Conservation (phyloP, 2,329 filamentous ascomycete genomes). For the Achaetomium macrosporum region DNA sequence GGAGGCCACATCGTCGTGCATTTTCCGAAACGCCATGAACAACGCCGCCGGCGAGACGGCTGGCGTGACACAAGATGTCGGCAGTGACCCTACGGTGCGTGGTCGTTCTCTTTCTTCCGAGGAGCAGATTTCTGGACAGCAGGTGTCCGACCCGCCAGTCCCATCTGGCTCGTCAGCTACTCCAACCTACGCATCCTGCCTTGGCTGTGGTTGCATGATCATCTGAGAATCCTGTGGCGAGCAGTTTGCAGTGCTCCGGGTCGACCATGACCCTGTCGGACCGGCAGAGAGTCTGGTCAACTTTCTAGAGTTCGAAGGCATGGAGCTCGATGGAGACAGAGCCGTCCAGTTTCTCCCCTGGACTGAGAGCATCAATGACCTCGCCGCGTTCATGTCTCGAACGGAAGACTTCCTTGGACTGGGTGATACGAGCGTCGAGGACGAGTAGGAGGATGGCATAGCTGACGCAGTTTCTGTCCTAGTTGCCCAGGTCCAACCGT, state of each 20-base stretch:
- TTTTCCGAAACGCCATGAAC: constrained; percentile 92
- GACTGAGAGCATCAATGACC: constrained; percentile 10
- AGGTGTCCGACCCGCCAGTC: neutral
- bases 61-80: constrained; percentile 95
- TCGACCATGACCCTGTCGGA: constrained; percentile 1
- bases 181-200: constrained; percentile 35
- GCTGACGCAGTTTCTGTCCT: constrained; percentile 40
- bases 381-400: constrained; percentile 25
- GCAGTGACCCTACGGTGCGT: constrained; percentile 98
- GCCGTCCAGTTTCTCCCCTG: constrained; percentile 13
- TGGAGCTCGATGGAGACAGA: constrained; percentile 12
- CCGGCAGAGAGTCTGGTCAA: neutral
- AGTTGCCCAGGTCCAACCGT: constrained; percentile 88
- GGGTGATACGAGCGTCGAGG: constrained; percentile 5
- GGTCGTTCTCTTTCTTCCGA: constrained; percentile 32
- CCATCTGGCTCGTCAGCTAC: neutral
- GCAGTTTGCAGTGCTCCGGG: constrained; percentile 17
- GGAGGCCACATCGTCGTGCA: constrained; percentile 78
- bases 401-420: constrained; percentile 23
- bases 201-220: constrained; percentile 40
- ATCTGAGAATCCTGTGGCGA: constrained; percentile 36
- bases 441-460: constrained; percentile 14
- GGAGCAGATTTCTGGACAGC: constrained; percentile 8
- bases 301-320: neutral
- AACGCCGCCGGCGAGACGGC: constrained; percentile 91